Percentiles rank a stretch among this genome's conserved stretches.
These are phyloP conservation scores for Neofusicoccum sp. DNA, from an alignment of 2,329 filamentous ascomycete genomes.

Conservation along the genomic window DNA sequence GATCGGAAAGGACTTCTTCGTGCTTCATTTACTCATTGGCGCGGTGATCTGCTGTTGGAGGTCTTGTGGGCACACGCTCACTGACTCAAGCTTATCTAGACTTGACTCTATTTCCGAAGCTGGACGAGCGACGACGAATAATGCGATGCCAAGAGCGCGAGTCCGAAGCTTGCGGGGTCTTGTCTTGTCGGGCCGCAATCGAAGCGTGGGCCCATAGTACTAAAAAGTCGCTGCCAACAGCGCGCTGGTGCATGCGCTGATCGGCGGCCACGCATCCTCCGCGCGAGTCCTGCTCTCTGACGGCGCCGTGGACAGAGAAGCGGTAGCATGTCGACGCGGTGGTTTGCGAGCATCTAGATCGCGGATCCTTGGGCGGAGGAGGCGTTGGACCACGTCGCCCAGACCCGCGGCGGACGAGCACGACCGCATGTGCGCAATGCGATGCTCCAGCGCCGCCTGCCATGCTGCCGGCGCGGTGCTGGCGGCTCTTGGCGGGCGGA, in stretches of 20 bases:
- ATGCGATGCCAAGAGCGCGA: not conserved
- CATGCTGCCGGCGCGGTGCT: not conserved
- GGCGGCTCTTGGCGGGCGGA: not conserved
- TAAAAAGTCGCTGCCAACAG: not conserved
- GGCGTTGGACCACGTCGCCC: too few species aligned
- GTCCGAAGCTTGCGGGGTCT: not conserved
- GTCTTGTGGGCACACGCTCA: too few species aligned
- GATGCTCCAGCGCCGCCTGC: not conserved
- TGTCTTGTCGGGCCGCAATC: constrained; percentile 11
- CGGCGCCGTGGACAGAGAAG: not conserved
- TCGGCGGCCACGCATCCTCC: not conserved
- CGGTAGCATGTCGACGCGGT: too few species aligned
- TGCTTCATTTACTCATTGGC: too few species aligned
- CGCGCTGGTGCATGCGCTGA: not conserved
- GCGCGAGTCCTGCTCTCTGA: not conserved
- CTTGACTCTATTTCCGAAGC: too few species aligned
- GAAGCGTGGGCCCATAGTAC: not conserved
- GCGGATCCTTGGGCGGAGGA: too few species aligned
- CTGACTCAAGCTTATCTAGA: too few species aligned
- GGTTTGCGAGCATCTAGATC: too few species aligned
- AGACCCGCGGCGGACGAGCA: not conserved
- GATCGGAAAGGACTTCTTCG: not conserved
- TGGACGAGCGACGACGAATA: too few species aligned
- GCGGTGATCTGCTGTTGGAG: too few species aligned
- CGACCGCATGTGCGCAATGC: not conserved